Evolutionary conservation across 106 monocot species (phyloP).

Genomic region (Cymbidium sinense): DNA sequence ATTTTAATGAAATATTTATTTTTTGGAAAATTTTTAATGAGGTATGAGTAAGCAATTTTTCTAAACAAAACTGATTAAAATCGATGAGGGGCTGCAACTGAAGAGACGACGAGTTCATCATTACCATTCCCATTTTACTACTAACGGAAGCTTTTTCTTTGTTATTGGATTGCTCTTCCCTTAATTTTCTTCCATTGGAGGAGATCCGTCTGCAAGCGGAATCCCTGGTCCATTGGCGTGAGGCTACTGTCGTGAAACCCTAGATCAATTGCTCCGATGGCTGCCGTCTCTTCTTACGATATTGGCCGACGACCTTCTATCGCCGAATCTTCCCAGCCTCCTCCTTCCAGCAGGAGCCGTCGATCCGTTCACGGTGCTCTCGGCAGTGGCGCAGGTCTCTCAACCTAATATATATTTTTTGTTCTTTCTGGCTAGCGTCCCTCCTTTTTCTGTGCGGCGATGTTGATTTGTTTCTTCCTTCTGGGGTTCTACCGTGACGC

Average conservation of each 20-base stretch:
- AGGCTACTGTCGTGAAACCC: slow-evolving; percentile 10
- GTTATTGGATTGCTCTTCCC: not conserved
- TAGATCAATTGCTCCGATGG: slow-evolving; percentile 15
- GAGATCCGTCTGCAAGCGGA: not conserved
- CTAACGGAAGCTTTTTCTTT: not conserved
- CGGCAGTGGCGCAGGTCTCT: slow-evolving; percentile 17
- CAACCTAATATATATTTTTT: not conserved
- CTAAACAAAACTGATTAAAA: too few species aligned
- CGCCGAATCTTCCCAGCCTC: not conserved
- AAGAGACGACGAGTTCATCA: too few species aligned
- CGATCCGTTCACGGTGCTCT: slow-evolving; percentile 12
- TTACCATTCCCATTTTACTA: too few species aligned
- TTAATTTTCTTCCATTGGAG: not conserved
- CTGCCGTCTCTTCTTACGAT: not conserved
- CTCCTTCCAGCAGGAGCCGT: not conserved
- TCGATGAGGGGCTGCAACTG: too few species aligned
- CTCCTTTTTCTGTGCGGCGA: not conserved
- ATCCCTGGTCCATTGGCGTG: slow-evolving; percentile 21
- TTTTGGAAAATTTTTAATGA: too few species aligned
- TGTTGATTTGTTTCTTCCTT: not conserved
- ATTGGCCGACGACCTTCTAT: slow-evolving; percentile 22
- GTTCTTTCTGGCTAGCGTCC: not conserved
- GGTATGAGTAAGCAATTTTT: too few species aligned
- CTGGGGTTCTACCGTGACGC: not conserved
- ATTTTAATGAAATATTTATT: too few species aligned